A percentile compares a stretch with the other conserved stretches of the same genome.
phyloP scores from a whole-genome alignment of 2,329 filamentous ascomycete genomes.

The Aureobasidium sp. region DNA sequence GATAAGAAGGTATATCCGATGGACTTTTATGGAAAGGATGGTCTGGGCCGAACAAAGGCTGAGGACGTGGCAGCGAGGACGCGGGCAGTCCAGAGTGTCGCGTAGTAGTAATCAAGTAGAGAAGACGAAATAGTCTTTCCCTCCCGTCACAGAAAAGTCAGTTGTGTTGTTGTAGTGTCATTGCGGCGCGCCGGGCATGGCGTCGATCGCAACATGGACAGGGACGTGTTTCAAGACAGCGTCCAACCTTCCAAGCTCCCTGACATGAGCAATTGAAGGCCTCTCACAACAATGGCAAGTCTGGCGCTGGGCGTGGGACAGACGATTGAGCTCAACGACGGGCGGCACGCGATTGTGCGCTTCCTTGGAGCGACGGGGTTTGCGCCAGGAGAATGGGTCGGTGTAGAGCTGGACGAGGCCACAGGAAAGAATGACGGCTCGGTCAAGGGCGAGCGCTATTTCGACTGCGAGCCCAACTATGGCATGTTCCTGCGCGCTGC shows the following conservation, averaged over 20 bases:
- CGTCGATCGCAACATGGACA: not conserved
- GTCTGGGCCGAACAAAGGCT: constrained; percentile 66
- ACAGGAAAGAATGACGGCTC: constrained; percentile 91
- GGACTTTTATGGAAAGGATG: constrained; percentile 95
- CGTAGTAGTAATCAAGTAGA: not conserved
- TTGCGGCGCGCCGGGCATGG: not conserved
- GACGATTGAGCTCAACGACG: constrained; percentile 69
- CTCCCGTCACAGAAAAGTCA: too few relatives aligned
- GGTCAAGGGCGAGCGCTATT: constrained; percentile 81
- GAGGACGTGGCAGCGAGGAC: constrained; percentile 19
- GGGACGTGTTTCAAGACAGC: not conserved
- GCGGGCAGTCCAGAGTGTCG: constrained; percentile 14
- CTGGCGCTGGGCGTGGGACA: constrained; percentile 49
- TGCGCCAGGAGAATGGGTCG: constrained; percentile 76
- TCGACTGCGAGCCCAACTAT: constrained; percentile 61
- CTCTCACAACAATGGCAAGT: constrained; percentile 20
- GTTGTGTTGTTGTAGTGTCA: not conserved
- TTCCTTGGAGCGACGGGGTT: constrained; percentile 77
- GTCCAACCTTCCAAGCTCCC: not conserved
- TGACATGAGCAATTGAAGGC: not conserved
- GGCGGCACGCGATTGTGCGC: constrained; percentile 66
- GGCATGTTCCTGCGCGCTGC: constrained; percentile 81
- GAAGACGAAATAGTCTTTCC: not conserved
- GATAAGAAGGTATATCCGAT: constrained; percentile 62
- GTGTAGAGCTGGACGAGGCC: constrained; percentile 74